These are phyloP conservation scores for Yamadazyma kitorensis DNA, from an alignment of 805 yeast genomes.

Conservation along the genomic window DNA sequence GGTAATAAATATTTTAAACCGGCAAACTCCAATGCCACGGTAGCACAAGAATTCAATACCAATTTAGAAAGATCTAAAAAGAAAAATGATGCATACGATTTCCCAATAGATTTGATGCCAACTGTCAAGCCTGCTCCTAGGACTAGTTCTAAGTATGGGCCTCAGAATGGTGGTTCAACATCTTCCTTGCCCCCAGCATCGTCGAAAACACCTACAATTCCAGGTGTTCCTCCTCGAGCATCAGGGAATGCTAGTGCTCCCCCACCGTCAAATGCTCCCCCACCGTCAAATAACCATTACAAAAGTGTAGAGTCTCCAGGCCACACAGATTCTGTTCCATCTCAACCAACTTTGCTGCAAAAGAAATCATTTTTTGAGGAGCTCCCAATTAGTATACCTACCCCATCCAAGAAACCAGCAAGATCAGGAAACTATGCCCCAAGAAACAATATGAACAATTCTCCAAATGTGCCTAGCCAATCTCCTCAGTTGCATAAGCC, in stretches of 20 bases:
- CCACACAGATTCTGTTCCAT: no score
- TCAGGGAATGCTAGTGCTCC: neutral
- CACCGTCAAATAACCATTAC: slow-evolving; percentile 1
- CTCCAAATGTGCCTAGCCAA: slow-evolving; percentile 11
- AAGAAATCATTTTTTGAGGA: slow-evolving; percentile 57
- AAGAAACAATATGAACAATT: slow-evolving; percentile 14
- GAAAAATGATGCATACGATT: slow-evolving; percentile 76
- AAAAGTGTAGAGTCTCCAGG: no score
- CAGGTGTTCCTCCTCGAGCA: slow-evolving; percentile 1
- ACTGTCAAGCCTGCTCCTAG: slow-evolving; percentile 35
- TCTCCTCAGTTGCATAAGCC: slow-evolving; percentile 15
- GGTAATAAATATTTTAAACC: neutral
- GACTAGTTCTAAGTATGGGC: slow-evolving; percentile 13
- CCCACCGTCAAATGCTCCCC: neutral
- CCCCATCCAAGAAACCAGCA: slow-evolving; percentile 27
- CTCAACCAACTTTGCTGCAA: slow-evolving; percentile 1
- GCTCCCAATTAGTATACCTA: slow-evolving; percentile 43
- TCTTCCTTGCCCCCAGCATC: slow-evolving; percentile 5
- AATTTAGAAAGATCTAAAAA: slow-evolving; percentile 48
- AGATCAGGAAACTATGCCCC: slow-evolving; percentile 18
- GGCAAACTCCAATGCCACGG: neutral
- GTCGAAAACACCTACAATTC: slow-evolving; percentile 4
- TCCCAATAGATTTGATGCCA: slow-evolving; percentile 56
- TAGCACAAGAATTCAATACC: slow-evolving; percentile 12
- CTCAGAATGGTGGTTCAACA: slow-evolving; percentile 3